Conservation (phyloP, 2,329 filamentous ascomycete genomes). For the Nigrospora oryzae region DNA sequence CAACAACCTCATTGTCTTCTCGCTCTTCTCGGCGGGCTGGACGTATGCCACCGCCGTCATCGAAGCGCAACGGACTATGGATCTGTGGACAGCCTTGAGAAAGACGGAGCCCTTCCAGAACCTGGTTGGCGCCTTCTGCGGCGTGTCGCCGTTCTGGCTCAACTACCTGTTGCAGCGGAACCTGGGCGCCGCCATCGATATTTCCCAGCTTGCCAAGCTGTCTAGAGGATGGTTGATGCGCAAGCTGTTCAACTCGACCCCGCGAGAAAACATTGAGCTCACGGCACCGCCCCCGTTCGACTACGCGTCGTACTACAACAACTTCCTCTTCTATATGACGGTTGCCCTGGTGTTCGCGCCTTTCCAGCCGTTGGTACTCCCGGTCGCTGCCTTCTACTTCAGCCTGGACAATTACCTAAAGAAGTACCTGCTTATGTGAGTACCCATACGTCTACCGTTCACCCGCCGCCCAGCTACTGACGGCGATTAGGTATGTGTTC, state of each 20-base stretch:
- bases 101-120: slow-evolving; percentile 63
- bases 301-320: slow-evolving; percentile 96
- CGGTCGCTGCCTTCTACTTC: slow-evolving; percentile 86
- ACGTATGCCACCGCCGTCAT: slow-evolving; percentile 60
- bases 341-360: slow-evolving; percentile 81
- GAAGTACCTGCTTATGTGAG: slow-evolving; percentile 87
- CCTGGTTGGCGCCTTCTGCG: slow-evolving; percentile 68
- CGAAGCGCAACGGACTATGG: slow-evolving; percentile 40
- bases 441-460: slow-evolving; percentile 75
- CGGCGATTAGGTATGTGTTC: slow-evolving; percentile 81
- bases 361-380: slow-evolving; percentile 79
- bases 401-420: slow-evolving; percentile 79
- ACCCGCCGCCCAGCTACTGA: slow-evolving; percentile 60
- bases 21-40: slow-evolving; percentile 83
- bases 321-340: slow-evolving; percentile 90
- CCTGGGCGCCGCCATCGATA: slow-evolving; percentile 83
- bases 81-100: slow-evolving; percentile 64
- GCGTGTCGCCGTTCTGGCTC: slow-evolving; percentile 86
- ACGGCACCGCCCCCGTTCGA: slow-evolving; percentile 90
- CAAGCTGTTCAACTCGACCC: slow-evolving; percentile 75
- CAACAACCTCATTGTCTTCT: slow-evolving; percentile 94
- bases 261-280: slow-evolving; percentile 82
- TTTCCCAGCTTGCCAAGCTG: slow-evolving; percentile 78
- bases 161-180: slow-evolving; percentile 90
- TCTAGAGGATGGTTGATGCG: slow-evolving; percentile 75